phyloP scores from a whole-genome alignment of 306 rosid species.

The Sicyos baderoa region DNA sequence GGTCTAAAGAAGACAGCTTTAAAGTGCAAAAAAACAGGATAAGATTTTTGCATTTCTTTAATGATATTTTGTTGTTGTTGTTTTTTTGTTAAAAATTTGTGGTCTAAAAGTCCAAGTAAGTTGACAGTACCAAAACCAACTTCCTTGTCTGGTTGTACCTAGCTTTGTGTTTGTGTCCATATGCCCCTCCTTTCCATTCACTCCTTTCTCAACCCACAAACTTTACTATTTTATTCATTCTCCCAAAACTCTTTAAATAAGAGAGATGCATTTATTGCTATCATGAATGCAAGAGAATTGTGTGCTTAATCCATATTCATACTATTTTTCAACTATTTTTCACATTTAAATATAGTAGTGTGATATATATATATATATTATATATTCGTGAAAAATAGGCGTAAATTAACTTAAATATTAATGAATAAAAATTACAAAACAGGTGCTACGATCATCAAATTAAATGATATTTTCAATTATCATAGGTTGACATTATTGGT shows the following conservation, averaged over 20 bases:
- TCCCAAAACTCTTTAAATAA: not conserved
- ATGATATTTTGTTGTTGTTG: not conserved
- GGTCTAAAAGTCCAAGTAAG: slow-evolving; percentile 5
- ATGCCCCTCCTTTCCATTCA: not conserved
- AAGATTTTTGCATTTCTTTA: not conserved
- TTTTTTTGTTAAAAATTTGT: not conserved
- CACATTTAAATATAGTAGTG: no score
- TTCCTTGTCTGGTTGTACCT: slow-evolving; percentile 13
- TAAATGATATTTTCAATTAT: no score
- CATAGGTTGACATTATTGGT: no score
- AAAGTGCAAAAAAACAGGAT: slow-evolving; percentile 6
- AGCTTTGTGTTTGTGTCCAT: slow-evolving; percentile 14
- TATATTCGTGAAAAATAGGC: no score
- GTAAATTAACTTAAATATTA: no score
- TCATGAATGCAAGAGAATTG: no score
- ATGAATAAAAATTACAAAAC: no score
- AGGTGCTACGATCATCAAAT: no score
- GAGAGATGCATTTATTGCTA: no score
- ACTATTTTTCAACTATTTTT: no score
- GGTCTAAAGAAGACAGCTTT: not conserved
- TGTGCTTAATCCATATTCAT: no score
- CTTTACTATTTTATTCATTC: slow-evolving; percentile 10
- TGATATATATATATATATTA: no score
- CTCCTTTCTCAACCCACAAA: not conserved
- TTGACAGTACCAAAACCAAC: slow-evolving; percentile 14